Evolutionary conservation across 78 protist species (phyloP).

Genomic region (Isochrysis galbana): DNA sequence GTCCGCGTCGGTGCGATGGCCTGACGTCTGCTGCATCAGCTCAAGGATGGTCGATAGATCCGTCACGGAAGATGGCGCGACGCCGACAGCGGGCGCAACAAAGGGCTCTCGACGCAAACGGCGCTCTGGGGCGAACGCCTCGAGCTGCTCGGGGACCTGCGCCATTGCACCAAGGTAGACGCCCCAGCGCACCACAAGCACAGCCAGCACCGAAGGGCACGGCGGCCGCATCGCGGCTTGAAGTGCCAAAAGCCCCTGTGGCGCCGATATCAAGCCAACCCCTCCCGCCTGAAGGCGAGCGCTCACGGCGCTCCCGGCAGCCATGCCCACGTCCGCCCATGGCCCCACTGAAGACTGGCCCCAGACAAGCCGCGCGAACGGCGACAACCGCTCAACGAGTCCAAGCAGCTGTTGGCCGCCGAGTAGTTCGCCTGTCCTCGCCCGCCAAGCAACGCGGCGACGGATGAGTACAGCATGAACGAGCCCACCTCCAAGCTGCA

Average conservation of each 20-base stretch:
- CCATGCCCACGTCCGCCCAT: conserved; percentile 26
- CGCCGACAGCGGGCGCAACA: too few species aligned
- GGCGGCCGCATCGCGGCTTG: not conserved
- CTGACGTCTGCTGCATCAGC: not conserved
- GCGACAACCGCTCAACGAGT: conserved; percentile 51
- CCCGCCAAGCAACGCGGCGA: conserved; percentile 53
- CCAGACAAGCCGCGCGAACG: not conserved
- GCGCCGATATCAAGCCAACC: not conserved
- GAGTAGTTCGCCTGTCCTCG: conserved; percentile 68
- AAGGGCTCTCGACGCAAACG: too few species aligned
- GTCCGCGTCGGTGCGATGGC: not conserved
- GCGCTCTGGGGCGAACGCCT: too few species aligned
- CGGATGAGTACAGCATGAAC: conserved; percentile 49
- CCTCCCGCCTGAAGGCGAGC: not conserved
- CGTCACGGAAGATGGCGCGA: too few species aligned
- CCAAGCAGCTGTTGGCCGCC: conserved; percentile 73
- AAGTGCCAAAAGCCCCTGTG: not conserved
- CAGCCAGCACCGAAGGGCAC: not conserved
- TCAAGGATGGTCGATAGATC: not conserved
- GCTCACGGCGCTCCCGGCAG: not conserved
- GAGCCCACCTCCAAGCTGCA: not conserved
- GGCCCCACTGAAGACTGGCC: not conserved
- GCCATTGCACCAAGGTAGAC: not conserved
- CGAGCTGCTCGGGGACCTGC: not conserved
- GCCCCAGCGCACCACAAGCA: not conserved